Evolutionary conservation across 164 flowering plant genomes (phyloP).

Genomic region (Hamamelis virginiana): DNA sequence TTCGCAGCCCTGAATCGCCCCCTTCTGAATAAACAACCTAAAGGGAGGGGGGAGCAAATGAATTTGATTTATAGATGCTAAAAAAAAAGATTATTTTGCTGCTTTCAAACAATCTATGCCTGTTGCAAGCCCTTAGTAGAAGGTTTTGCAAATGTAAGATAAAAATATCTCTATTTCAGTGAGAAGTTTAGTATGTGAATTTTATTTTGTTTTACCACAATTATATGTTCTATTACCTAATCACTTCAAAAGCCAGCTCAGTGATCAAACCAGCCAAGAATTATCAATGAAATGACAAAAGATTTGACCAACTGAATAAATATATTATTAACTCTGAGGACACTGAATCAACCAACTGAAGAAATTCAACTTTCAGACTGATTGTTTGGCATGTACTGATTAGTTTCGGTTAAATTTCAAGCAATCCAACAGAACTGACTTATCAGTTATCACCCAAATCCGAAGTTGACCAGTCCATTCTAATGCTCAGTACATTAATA

Average conservation of each 20-base stretch:
- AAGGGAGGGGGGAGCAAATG: too few relatives aligned
- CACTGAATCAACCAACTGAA: neutral
- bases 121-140: neutral
- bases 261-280: neutral
- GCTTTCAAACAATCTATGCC: too few relatives aligned
- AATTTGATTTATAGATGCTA: too few relatives aligned
- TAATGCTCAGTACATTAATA: neutral
- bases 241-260: too few relatives aligned
- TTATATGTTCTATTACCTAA: too few relatives aligned
- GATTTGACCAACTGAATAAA: neutral
- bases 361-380: neutral
- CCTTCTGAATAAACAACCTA: too few relatives aligned
- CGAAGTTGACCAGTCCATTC: neutral
- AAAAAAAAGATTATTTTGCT: too few relatives aligned
- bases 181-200: neutral
- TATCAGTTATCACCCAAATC: neutral
- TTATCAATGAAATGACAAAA: neutral
- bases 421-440: neutral
- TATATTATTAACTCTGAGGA: neutral
- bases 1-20: too few relatives aligned
- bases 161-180: neutral
- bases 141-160: neutral
- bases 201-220: neutral
- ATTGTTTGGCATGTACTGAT: too few relatives aligned
- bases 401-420: too few relatives aligned